Evolutionary conservation across 164 flowering plant genomes (phyloP), one percentile per base, ranked within the genome.

Genomic region (Sedum album): DNA sequence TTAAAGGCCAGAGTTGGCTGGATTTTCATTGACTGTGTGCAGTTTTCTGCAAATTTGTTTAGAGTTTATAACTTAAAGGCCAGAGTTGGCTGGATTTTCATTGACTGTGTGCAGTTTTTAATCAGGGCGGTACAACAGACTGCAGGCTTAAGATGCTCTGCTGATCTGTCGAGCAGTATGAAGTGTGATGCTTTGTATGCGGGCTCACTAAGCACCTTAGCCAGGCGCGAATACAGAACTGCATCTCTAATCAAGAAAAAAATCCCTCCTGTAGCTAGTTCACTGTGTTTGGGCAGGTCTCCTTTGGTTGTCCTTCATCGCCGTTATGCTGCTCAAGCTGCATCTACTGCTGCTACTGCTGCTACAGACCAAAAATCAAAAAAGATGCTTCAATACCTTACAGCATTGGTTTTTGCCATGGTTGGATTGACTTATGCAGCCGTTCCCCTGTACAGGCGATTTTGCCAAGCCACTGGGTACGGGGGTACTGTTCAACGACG

Each of bases 401-500:
- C 85, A 7, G 91, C 79, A 3, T 57, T 93, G 78, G 90, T 83
- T 65, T 79, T 82, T 77, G 91, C 76, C 0, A 91, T 91, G 98
- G 92, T 93, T 64, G 98, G 96, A 18, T 39, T 79, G 70, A 88
- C 81, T 57, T 93, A 91, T 80, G 97, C 97, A n/a, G 88, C 98
- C 63, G 96, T 91, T 9, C 98, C 98, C n/a, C 70, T 93, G 42
- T 93, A 91, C 67, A 77, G 93, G 70, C 88, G 88, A 68, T 93
- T 93, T 66, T 91, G 97, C 74, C 97, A 93, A 73, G 97, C 93
- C 69, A 93, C 97, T 53, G 97, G 97, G 5, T 89, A 93, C 80
- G 97, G 98, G 1, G 98, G 98, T 13, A 93, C 98, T 55, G 83
- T 93, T 74, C 94, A 89, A 67, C 82, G 93, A 15, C 84, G 88